Evolutionary conservation across 106 monocot genomes (phyloP), one percentile per base, ranked within the genome.

Genomic region (Phalaenopsis aphrodite): DNA sequence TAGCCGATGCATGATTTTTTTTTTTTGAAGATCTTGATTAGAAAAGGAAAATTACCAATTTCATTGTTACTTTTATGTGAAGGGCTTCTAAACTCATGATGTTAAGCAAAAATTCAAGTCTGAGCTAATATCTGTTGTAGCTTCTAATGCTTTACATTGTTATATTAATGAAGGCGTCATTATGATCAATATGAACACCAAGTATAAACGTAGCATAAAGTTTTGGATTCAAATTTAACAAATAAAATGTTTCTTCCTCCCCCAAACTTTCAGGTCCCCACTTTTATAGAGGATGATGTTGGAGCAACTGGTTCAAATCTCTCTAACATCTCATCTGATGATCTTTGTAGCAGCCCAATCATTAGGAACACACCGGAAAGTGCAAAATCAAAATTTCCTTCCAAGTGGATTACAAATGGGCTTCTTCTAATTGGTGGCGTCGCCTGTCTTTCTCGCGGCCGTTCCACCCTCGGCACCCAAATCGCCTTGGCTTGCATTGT

Each of bases 401-500:
- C 92, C 17, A 87, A 86, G 81, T 87, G 85, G 80, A 86, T 94
- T 77, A 84, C 91, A 17, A 99, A 93, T 11, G 89, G 98, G 55
- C 84, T 99, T 11, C 81, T 99, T 5, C 19, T 99, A 19, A 21
- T 90, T 19, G 98, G 94, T 42, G 91, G 94, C 67, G 86, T 99
- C 42, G 83, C 89, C 42, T 99, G 89, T 42, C 78, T 94, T 17
- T 91, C 98, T n/a, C 83, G 88, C 79, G 89, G 88, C 14, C 86
- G 88, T 43, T 81, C 92, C 4, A 80, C 84, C 43, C 79, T 93
- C 52, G 89, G 89, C 55, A 81, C 91, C 39, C 92, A 93, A 83
- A 75, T 99, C 15, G 94, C 92, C 18, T 75, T 99, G 80, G 91
- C 94, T 38, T 99, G 91, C 79, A 84, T 94, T 55, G 47, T 93